Conservation (phyloP, 768 basidiomycete species). For the Boletus edulis region DNA sequence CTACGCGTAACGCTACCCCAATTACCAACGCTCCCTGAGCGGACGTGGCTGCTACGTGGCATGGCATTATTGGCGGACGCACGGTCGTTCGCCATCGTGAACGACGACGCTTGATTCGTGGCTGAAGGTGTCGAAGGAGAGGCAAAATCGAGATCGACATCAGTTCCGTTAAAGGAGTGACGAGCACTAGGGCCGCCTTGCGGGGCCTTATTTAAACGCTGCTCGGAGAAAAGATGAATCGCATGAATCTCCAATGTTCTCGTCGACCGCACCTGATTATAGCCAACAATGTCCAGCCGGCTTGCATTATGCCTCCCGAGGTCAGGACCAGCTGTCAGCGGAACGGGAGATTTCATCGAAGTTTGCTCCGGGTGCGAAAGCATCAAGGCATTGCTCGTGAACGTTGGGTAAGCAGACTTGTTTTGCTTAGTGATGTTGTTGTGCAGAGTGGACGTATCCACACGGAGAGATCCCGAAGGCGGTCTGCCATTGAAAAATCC, state of each 20-base stretch:
- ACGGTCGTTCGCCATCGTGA: conserved; percentile 38
- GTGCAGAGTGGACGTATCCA: conserved; percentile 64
- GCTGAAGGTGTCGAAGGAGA: conserved; percentile 54
- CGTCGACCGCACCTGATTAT: conserved; percentile 53
- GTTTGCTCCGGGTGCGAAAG: conserved; percentile 57
- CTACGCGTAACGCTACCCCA: conserved; percentile 65
- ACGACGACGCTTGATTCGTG: conserved; percentile 41
- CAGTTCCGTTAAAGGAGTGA: conserved; percentile 76
- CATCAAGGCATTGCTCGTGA: conserved; percentile 46
- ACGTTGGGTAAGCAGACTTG: conserved; percentile 79
- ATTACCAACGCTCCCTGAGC: conserved; percentile 79
- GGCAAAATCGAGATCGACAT: conserved; percentile 57
- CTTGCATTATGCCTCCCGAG: conserved; percentile 73
- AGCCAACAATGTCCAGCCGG: conserved; percentile 71
- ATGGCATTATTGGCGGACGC: conserved; percentile 30
- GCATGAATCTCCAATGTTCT: conserved; percentile 1
- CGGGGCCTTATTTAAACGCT: conserved; percentile 50
- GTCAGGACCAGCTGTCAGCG: conserved; percentile 83
- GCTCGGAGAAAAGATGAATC: conserved; percentile 24
- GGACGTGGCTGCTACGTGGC: conserved; percentile 61
- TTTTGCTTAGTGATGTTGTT: conserved; percentile 66
- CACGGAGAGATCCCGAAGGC: conserved; percentile 66
- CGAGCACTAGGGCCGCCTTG: conserved; percentile 51
- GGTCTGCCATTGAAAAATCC: conserved; percentile 60
- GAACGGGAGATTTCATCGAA: conserved; percentile 68